Base-by-base conservation (phyloP, 2,329 filamentous ascomycete genomes). In the Grosmannia penicillata region DNA sequence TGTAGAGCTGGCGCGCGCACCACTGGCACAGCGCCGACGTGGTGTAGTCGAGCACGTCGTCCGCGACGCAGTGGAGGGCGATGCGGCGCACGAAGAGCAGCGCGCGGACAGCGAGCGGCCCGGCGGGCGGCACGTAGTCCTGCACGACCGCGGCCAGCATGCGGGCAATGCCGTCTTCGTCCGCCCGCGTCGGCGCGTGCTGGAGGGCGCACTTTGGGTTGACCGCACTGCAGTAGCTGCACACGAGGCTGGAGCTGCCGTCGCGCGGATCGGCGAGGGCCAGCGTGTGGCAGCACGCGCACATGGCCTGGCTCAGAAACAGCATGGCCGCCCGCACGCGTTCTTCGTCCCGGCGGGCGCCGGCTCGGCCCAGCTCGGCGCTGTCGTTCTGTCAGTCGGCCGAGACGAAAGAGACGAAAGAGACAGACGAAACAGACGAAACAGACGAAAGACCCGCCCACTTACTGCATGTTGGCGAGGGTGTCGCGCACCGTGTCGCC, bases 41-140 rank as follows among this genome's bases (percentile, higher is more conserved):
- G 15, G 43, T 43, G 38, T 45, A 45, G 42, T 44, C 42, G 15
- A 47, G 41, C 1, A 43, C 18, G 5, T 34, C 29, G 6, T 18
- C 24, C 1, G 32, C 22, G 24, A 25, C 31, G 26, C 38, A 17
- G 33, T 47, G 45, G 17, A 40, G 37, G 9, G 34, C 40, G 22
- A 44, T 41, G 8, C 43, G 45, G 2, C 40, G 43, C 5, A 41
- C 17, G 2, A 42, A 13, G 5, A 40, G 13, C 14, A 45, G 23
- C 6, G 40, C 42, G n/a, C 40, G 40, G 3, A 43, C 42, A 4
- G 42, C 30, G 13, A 46, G 35, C 4, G 43, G 43, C 13, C 45
- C 39, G 0, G 33, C 34, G 8, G 14, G 19, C 7, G 41, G 39
- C 1, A 44, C 23, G 4, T 28, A 19, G 4, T 22, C 15, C 0